A percentile compares a stretch with the other conserved stretches of the same genome.
Evolutionary conservation across 345 rosid species (phyloP).

Genomic region (Clarkia xantiana): DNA sequence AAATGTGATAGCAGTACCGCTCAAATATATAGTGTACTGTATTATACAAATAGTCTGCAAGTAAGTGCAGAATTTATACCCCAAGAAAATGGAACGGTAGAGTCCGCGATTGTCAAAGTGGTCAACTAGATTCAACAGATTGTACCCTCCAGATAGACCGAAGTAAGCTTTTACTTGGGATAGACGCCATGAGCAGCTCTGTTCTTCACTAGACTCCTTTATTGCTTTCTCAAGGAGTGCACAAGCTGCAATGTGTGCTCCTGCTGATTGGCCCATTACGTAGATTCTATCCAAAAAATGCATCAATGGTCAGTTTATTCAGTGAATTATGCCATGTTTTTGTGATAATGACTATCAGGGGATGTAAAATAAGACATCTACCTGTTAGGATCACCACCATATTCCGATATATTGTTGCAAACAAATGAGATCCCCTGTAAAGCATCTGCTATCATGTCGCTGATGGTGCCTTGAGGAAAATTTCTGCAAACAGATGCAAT

Average conservation of each 20-base stretch:
- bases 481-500: conserved; percentile 39
- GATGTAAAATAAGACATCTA: conserved; percentile 7
- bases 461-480: conserved; percentile 88
- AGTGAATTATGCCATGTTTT: neutral
- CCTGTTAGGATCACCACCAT: conserved; percentile 94
- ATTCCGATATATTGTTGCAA: conserved; percentile 62
- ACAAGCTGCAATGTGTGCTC: conserved; percentile 94
- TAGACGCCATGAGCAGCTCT: conserved; percentile 65
- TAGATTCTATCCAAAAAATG: conserved; percentile 40
- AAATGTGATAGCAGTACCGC: neutral
- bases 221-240: conserved; percentile 77
- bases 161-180: conserved; percentile 77
- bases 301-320: neutral
- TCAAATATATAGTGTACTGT: too few relatives aligned
- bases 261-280: conserved; percentile 98
- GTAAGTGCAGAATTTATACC: conserved; percentile 21
- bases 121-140: conserved; percentile 68
- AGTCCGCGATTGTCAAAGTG: conserved; percentile 80
- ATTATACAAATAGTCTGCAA: too few relatives aligned
- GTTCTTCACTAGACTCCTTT: conserved; percentile 68
- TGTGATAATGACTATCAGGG: neutral
- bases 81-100: conserved; percentile 61
- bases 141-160: conserved; percentile 96
- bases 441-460: conserved; percentile 87
- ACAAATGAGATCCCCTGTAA: conserved; percentile 82